Percentiles rank a stretch among this genome's conserved stretches.
Conservation (phyloP, 176 grass and related monocot species). For the Saccharum officinarum region DNA sequence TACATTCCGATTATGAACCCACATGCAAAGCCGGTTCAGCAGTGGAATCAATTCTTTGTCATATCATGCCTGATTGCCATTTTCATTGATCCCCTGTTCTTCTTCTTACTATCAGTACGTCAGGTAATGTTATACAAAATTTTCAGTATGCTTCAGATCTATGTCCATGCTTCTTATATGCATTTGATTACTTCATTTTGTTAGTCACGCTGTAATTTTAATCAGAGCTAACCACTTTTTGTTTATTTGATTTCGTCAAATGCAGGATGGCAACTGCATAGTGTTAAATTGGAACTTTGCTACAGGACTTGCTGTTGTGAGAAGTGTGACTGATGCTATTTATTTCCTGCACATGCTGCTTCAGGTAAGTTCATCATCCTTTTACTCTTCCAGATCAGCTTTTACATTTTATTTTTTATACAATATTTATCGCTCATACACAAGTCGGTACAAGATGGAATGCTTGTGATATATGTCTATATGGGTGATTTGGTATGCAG, state of each 20-base stretch:
- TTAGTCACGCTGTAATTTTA: background rate
- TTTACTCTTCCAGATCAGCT: constrained; percentile 14
- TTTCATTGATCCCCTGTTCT: constrained; percentile 91
- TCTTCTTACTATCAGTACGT: constrained; percentile 72
- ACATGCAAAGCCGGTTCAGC: constrained; percentile 77
- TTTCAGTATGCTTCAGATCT: background rate
- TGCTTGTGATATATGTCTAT: background rate
- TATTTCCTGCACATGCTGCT: constrained; percentile 96
- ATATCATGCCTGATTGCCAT: constrained; percentile 93
- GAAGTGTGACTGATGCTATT: constrained; percentile 93
- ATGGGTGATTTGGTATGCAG: background rate
- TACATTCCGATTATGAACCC: constrained; percentile 86
- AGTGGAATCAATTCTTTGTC: constrained; percentile 94
- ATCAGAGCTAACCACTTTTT: constrained; percentile 20
- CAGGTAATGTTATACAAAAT: constrained; percentile 50
- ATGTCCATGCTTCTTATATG: background rate
- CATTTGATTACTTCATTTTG: background rate
- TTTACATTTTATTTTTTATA: constrained; percentile 20
- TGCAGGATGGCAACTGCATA: constrained; percentile 80
- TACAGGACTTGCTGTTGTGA: constrained; percentile 66
- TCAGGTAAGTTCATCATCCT: constrained; percentile 59
- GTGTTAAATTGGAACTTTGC: constrained; percentile 78
- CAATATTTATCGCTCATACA: background rate
- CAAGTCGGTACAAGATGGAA: constrained; percentile 10
- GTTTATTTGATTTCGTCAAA: background rate